Percentiles rank a stretch among this genome's conserved stretches.
Conservation (phyloP, 352 stramenopile genomes). For the Thalassiosira livingstoniorum region DNA sequence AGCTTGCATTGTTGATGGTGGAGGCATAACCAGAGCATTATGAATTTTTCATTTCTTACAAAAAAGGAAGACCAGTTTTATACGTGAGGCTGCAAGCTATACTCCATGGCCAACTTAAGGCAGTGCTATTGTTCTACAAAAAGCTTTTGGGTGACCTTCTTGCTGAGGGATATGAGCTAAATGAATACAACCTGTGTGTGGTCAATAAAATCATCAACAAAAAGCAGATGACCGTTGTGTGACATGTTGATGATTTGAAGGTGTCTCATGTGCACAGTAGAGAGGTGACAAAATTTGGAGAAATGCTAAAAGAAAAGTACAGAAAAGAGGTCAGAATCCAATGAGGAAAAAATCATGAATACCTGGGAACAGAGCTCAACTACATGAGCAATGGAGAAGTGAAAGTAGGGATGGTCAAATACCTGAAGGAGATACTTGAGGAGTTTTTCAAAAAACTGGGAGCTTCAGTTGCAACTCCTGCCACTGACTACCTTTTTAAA, state of each 20-base stretch:
- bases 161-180: neutral
- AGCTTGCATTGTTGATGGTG: slow-evolving; percentile 17
- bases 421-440: too few relatives aligned
- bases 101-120: slow-evolving; percentile 11
- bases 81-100: slow-evolving; percentile 11
- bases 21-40: slow-evolving; percentile 21
- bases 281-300: neutral
- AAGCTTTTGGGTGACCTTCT: slow-evolving; percentile 7
- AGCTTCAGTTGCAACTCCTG: too few relatives aligned
- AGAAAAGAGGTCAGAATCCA: too few relatives aligned
- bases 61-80: neutral
- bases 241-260: slow-evolving; percentile 14
- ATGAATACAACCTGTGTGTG: slow-evolving; percentile 15
- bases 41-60: neutral
- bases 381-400: too few relatives aligned
- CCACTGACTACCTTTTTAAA: too few relatives aligned
- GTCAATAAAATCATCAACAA: slow-evolving; percentile 11
- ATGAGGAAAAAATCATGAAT: too few relatives aligned
- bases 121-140: slow-evolving; percentile 15
- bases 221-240: slow-evolving; percentile 5
- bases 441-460: too few relatives aligned
- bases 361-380: too few relatives aligned
- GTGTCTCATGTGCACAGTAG: neutral
- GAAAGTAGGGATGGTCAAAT: too few relatives aligned
- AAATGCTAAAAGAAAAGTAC: too few relatives aligned